These are phyloP conservation scores for Echinochloa phyllopogon DNA, from an alignment of 176 grass and related monocot species.

Conservation along the genomic window DNA sequence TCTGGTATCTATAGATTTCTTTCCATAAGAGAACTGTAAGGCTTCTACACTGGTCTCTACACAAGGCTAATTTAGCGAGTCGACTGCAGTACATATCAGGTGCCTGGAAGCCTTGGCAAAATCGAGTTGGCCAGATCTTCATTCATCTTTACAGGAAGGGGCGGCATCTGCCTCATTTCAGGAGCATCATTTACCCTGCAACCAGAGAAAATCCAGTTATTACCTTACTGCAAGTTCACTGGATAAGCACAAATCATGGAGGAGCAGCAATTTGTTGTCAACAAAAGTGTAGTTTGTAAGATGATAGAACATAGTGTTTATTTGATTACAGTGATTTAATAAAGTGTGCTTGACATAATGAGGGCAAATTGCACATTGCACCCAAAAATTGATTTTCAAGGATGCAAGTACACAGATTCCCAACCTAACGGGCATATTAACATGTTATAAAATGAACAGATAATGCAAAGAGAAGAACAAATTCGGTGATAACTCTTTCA, in stretches of 20 bases:
- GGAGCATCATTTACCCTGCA: constrained; percentile 78
- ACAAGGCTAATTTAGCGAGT: not conserved
- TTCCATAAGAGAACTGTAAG: constrained; percentile 7
- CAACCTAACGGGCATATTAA: not conserved
- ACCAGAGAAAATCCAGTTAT: constrained; percentile 2
- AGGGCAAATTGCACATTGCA: not conserved
- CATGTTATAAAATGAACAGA: not conserved
- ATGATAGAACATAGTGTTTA: not conserved
- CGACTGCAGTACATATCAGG: not conserved
- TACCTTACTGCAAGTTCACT: not conserved
- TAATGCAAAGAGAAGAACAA: not conserved
- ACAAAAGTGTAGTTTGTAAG: constrained; percentile 16
- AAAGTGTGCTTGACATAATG: not conserved
- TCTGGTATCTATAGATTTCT: constrained; percentile 13
- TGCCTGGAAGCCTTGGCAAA: constrained; percentile 50
- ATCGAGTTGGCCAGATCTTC: constrained; percentile 79
- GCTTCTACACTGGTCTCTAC: constrained; percentile 27
- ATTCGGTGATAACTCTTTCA: not conserved
- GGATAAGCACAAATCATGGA: not conserved
- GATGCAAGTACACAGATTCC: not conserved
- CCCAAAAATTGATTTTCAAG: not conserved
- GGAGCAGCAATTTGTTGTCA: not conserved
- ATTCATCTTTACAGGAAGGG: constrained; percentile 80
- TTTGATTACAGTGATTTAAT: not conserved
- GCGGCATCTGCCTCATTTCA: constrained; percentile 94